Percentiles rank a stretch among this genome's conserved stretches.
Conservation (phyloP, 2,329 filamentous ascomycete species). For the Talaromyces sp. region DNA sequence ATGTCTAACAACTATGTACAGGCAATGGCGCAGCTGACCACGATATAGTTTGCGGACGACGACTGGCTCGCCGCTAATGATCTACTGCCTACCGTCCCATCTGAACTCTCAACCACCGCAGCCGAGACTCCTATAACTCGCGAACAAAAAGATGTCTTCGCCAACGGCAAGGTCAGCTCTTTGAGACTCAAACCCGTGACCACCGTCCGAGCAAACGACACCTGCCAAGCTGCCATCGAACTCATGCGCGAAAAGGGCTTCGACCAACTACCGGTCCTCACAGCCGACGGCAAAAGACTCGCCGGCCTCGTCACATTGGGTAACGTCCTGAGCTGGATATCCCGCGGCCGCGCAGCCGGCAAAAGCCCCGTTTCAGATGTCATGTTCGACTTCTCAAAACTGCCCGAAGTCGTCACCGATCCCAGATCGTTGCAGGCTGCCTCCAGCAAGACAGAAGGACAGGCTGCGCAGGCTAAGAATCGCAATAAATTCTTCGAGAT, state of each 20-base stretch:
- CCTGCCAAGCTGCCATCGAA: slow-evolving; percentile 87
- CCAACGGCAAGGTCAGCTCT: slow-evolving; percentile 73
- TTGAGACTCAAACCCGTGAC: slow-evolving; percentile 92
- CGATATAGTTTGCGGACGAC: slow-evolving; percentile 78
- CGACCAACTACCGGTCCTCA: slow-evolving; percentile 91
- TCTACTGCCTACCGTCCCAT: slow-evolving; percentile 66
- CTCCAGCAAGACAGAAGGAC: slow-evolving; percentile 4
- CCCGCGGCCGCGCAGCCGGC: slow-evolving; percentile 72
- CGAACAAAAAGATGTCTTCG: slow-evolving; percentile 65
- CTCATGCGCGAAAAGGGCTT: slow-evolving; percentile 98
- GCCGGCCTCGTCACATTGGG: slow-evolving; percentile 93
- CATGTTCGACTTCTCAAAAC: slow-evolving; percentile 93
- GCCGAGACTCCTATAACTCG: slow-evolving; percentile 36
- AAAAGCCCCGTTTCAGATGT: slow-evolving; percentile 75
- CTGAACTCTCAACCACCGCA: slow-evolving; percentile 37
- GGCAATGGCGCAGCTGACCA: slow-evolving; percentile 15
- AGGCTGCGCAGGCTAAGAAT: slow-evolving; percentile 33
- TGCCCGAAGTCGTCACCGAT: slow-evolving; percentile 89
- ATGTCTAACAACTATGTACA: slow-evolving; percentile 19
- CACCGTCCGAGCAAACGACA: slow-evolving; percentile 68
- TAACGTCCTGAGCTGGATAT: slow-evolving; percentile 89
- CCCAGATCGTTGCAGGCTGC: slow-evolving; percentile 51
- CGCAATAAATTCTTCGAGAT: slow-evolving; percentile 79
- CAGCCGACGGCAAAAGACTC: slow-evolving; percentile 66
- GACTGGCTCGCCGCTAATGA: slow-evolving; percentile 98